Base-by-base conservation (phyloP, 225 moss, liverwort and hornwort genomes). In the Sphagnum contortum region DNA sequence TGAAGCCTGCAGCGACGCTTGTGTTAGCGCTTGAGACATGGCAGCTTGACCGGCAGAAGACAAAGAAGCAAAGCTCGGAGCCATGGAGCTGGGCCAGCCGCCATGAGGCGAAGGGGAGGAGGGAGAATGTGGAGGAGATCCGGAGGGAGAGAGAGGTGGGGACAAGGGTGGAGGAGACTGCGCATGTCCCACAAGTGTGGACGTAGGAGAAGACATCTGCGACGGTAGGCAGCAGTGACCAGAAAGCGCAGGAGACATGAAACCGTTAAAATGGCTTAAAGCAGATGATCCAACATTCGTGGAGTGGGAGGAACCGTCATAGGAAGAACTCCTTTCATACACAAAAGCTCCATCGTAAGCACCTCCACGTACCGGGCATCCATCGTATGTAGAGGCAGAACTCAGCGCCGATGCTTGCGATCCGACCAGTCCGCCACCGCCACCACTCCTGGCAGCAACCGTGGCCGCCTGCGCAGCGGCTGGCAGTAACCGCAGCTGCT, bases 201-300 rank as follows among this genome's bases (percentile, higher is more conserved):
- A 98, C 46, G 93, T 89, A 0, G 98, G 98, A 0, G 98, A 98
- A 9, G 93, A 93, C 68, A 91, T 93, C 49, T 93, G 98, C 29
- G 89, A 85, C 0, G 88, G 76, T 2, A 81, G 69, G 48, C 91
- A 91, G 50, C 89, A 87, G 8, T 85, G 75, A 0, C 76, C 77
- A 3, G 79, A 75, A 60, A 84, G 94, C 2, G 68, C 68, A 4
- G 76, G 74, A 8, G 69, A 66, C 0, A 77, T 77, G 60, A 78
- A 81, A 55, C 76, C 74, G 6, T 75, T 73, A 62, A 80, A 83
- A 9, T 81, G 79, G 6, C 87, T 83, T 13, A 81, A 62, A 9
- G 87, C 72, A 14, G 88, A 88, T 29, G 29, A 29, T 5, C 84
- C 86, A 3, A 81, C 81, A 55, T 85, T 84, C 3, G 89, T 83